Conservation (phyloP, 306 rosid genomes). For the Datisca glomerata region DNA sequence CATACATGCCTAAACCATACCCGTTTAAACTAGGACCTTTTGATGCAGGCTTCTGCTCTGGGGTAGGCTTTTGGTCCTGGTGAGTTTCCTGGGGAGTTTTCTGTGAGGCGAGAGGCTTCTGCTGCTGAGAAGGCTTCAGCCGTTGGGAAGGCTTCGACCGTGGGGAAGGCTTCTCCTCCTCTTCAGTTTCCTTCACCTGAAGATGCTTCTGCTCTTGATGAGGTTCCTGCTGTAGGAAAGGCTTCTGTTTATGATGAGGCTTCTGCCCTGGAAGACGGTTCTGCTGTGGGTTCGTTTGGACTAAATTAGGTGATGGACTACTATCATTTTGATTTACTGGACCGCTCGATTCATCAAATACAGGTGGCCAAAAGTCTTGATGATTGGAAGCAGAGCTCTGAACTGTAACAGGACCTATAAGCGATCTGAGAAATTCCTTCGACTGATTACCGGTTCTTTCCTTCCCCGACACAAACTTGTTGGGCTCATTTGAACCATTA, state of each 20-base stretch:
- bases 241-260: background rate
- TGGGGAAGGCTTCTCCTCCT: conserved; percentile 1
- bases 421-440: conserved; percentile 17
- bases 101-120: background rate
- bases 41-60: conserved; percentile 3
- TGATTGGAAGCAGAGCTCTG: conserved; percentile 8
- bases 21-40: conserved; percentile 8
- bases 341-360: background rate
- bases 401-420: conserved; percentile 3
- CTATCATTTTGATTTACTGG: background rate
- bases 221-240: background rate
- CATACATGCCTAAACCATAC: background rate
- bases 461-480: conserved; percentile 10
- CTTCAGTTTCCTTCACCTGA: background rate
- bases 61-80: conserved; percentile 3
- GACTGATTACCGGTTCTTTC: conserved; percentile 8
- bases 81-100: too few species aligned
- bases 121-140: background rate
- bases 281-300: conserved; percentile 2
- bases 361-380: conserved; percentile 10
- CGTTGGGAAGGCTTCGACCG: background rate
- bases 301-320: conserved; percentile 7
- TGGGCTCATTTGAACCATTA: conserved; percentile 16
- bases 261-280: conserved; percentile 2
- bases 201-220: background rate